Evolutionary conservation across 495 filamentous ascomycete species (phyloP).

Genomic region (Talaromyces proteolyticus): DNA sequence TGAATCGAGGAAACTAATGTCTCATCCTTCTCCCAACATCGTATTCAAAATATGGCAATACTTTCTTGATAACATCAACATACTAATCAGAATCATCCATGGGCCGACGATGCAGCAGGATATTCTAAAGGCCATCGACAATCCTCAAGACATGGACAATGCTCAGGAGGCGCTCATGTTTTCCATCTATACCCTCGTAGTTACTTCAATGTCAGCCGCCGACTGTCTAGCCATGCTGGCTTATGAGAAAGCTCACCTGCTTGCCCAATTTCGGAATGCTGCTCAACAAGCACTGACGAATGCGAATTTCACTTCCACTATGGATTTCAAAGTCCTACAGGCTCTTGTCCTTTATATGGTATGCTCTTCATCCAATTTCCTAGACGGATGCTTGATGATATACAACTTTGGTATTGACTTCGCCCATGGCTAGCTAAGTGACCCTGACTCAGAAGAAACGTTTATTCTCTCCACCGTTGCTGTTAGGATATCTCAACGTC

Average conservation of each 20-base stretch:
- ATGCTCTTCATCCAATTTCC: no score
- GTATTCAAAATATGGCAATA: constrained; percentile 11
- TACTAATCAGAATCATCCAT: constrained; percentile 14
- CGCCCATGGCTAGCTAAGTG: constrained; percentile 19
- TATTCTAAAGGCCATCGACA: constrained; percentile 4
- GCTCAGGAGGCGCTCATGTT: constrained; percentile 5
- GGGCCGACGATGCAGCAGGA: constrained; percentile 11
- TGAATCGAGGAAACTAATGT: neutral
- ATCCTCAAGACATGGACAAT: neutral
- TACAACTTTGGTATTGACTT: constrained; percentile 4
- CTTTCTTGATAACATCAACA: constrained; percentile 14
- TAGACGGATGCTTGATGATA: no score
- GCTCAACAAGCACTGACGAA: constrained; percentile 18
- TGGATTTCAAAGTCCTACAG: constrained; percentile 19
- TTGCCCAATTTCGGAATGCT: constrained; percentile 16
- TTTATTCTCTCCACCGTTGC: constrained; percentile 45
- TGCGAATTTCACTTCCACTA: constrained; percentile 16
- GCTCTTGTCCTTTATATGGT: constrained; percentile 46
- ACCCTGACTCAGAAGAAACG: constrained; percentile 45
- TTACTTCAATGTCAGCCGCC: constrained; percentile 30
- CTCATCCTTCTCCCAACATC: constrained; percentile 1
- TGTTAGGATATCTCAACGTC: constrained; percentile 46
- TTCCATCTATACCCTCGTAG: constrained; percentile 10
- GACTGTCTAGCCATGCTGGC: constrained; percentile 24
- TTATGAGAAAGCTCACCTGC: constrained; percentile 25